Evolutionary conservation across 2,329 filamentous ascomycete genomes (phyloP), one percentile per base, ranked within the genome.

Genomic region (Apiospora koreana): DNA sequence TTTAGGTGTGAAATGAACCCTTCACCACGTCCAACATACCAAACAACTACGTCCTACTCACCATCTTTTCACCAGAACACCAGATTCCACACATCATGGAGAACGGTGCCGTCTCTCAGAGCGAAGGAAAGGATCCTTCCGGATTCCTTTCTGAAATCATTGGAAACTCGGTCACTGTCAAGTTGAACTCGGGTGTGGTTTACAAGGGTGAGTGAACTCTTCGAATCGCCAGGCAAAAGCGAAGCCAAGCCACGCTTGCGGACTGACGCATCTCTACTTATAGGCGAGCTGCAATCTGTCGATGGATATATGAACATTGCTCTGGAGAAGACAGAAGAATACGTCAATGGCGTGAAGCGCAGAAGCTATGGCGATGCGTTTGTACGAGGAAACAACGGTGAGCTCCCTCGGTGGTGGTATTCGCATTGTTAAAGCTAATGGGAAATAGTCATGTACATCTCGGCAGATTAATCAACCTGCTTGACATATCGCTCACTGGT

Each of bases 271-370:
- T 38, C n/a, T 21, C 28, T 12, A 21, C 23, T 6, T 43, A 23
- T 73, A 98, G 95, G 96, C 76, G 94, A 98, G 80, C 88, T 98
- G 46, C 95, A 98, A 81, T 97, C 95, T 0, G 95, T 99, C 67
- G 96, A 99, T 81, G 96, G 96, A 68, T 99, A 98, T 84, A 99
- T 99, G 96, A 99, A 99, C 84, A 98, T 99, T 80, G 95, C 96
- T 16, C 89, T 99, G 41, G 96, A 99, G 82, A 96, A 97, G 84
- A 97, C 94, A 25, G 92, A 94, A 74, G 96, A 99, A 83, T 94
- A 92, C 76, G 92, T 98, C 75, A 92, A 97, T 78, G 95, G 95
- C 54, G 89, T 91, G 74, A 90, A 95, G 82, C 89, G 93, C 77
- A 89, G 93, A 77, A 93, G 89, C 69, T 98, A 97, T 80, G 95